Conservation (phyloP, 116 monocot species). For the Zostera marina region DNA sequence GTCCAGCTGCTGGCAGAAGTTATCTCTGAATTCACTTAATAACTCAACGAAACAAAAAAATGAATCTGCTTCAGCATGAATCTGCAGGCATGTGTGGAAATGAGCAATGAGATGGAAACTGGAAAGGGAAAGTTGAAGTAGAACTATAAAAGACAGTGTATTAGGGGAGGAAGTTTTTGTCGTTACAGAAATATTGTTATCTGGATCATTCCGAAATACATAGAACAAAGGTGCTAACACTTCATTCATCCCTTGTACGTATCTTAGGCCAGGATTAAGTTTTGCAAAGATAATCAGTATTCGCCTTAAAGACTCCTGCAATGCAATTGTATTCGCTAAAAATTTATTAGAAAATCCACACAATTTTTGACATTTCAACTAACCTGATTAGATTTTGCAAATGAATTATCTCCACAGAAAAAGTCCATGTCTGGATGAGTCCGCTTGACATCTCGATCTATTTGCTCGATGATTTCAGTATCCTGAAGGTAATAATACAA, state of each 20-base stretch:
- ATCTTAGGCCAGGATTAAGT: constrained; percentile 69
- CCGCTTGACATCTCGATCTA: constrained; percentile 74
- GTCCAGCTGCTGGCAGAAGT: constrained; percentile 93
- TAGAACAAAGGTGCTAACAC: constrained; percentile 73
- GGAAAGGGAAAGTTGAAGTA: background rate
- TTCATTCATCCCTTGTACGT: constrained; percentile 96
- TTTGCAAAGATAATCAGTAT: constrained; percentile 76
- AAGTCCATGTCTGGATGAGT: constrained; percentile 89
- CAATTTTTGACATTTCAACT: background rate
- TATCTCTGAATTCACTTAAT: constrained; percentile 85
- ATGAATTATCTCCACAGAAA: constrained; percentile 56
- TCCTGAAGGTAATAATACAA: constrained; percentile 19
- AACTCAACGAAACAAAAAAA: constrained; percentile 93
- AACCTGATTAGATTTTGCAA: constrained; percentile 70
- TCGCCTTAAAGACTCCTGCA: constrained; percentile 48
- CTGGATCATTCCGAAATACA: constrained; percentile 67
- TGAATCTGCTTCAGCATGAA: constrained; percentile 63
- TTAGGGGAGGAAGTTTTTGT: background rate
- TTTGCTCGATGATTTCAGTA: constrained; percentile 70
- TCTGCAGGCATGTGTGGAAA: constrained; percentile 4
- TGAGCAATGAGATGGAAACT: background rate
- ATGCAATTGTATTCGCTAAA: background rate
- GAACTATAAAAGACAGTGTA: too few relatives aligned
- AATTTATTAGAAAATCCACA: background rate
- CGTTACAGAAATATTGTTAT: constrained; percentile 53